These are phyloP conservation scores for Triticum timopheevii DNA, from an alignment of 176 grass and related monocot species.

Conservation along the genomic window DNA sequence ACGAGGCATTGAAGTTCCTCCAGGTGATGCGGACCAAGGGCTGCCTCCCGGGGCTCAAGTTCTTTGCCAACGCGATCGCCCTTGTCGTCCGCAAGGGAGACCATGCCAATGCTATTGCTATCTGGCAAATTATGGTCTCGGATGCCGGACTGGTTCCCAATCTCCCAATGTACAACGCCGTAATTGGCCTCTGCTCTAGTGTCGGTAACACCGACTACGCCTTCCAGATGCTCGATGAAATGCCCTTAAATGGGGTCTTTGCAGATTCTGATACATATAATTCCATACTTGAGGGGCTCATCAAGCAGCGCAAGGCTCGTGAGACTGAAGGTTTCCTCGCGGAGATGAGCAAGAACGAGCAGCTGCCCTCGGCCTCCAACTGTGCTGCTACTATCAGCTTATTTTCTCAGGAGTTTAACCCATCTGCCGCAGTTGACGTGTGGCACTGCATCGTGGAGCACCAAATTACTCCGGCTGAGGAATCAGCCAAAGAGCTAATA, in stretches of 20 bases:
- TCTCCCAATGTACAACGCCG: conserved; percentile 58
- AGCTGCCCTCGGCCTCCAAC: conserved; percentile 58
- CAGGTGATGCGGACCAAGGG: conserved; percentile 63
- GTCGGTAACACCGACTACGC: conserved; percentile 39
- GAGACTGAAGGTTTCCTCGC: conserved; percentile 64
- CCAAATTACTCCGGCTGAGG: conserved; percentile 40
- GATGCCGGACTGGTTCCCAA: conserved; percentile 55
- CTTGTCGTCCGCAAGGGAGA: conserved; percentile 32
- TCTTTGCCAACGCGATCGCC: conserved; percentile 55
- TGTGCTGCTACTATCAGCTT: conserved; percentile 55
- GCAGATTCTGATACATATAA: conserved; percentile 64
- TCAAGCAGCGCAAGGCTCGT: conserved; percentile 53
- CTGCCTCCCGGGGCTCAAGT: conserved; percentile 67
- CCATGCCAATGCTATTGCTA: conserved; percentile 15
- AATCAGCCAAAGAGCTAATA: conserved; percentile 67
- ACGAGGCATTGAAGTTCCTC: conserved; percentile 60
- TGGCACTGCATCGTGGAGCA: conserved; percentile 64
- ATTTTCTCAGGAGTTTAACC: conserved; percentile 73
- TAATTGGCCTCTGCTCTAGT: conserved; percentile 57
- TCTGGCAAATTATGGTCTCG: conserved; percentile 73
- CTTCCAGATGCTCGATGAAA: conserved; percentile 64
- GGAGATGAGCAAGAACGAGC: conserved; percentile 93
- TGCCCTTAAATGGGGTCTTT: conserved; percentile 76
- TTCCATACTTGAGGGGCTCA: conserved; percentile 60
- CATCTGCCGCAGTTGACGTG: conserved; percentile 56